Evolutionary conservation across 306 rosid genomes (phyloP).

Genomic region (Vigna reflexopilosa): DNA sequence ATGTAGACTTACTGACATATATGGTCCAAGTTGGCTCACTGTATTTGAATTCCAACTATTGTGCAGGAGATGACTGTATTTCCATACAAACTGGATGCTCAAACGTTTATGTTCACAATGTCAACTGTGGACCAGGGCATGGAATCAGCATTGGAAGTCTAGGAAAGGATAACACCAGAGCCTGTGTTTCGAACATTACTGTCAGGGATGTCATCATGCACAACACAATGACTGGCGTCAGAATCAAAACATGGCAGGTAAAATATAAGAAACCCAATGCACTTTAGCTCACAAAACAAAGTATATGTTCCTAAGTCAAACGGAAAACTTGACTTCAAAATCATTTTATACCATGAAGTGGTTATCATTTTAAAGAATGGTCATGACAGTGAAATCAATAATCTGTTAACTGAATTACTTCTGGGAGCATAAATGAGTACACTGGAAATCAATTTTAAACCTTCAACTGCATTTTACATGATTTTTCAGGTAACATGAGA

Average conservation of each 20-base stretch:
- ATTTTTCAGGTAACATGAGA: constrained; percentile 20
- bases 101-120: constrained; percentile 81
- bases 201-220: constrained; percentile 81
- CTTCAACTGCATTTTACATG: neutral
- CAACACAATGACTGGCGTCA: constrained; percentile 92
- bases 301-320: neutral
- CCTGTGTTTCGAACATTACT: constrained; percentile 96
- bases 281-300: constrained; percentile 16
- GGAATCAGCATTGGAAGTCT: constrained; percentile 98
- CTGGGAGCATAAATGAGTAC: neutral
- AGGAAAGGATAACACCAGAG: constrained; percentile 85
- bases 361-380: neutral
- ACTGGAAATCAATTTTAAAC: neutral
- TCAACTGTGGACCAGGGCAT: constrained; percentile 97
- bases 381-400: constrained; percentile 25
- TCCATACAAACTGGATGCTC: constrained; percentile 98
- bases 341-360: constrained; percentile 9
- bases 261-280: constrained; percentile 14
- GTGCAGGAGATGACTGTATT: constrained; percentile 91
- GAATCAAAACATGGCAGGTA: constrained; percentile 99
- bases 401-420: constrained; percentile 37
- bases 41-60: constrained; percentile 26
- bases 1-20: neutral
- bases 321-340: constrained; percentile 18
- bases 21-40: constrained; percentile 31